Base-by-base conservation (phyloP, 176 grass and related monocot species). In the Triticum aestivum region DNA sequence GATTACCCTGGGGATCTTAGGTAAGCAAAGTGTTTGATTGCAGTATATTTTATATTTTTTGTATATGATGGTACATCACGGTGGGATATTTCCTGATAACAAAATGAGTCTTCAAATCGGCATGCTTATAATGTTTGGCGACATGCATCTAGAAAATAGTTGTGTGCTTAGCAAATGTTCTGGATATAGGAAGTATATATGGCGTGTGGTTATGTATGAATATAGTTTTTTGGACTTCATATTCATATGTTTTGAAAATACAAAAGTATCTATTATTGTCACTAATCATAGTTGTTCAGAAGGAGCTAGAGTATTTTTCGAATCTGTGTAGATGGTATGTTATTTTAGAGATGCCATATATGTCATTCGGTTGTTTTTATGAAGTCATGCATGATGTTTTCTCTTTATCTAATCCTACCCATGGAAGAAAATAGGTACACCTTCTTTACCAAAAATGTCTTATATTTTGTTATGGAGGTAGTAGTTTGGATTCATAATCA, bases 1-100 rank as follows among this genome's bases (percentile, higher is more conserved):
- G 96, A 98, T 88, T 98, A 98, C 56, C 74, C 90, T 51, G 84
- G 81, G 34, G 93, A 95, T 89, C 62, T 92, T 44, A 88, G 96
- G 96, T 98, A 92, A 82, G 75, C 52, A 80, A 84, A 79, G 42
- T 63, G 38, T 69, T 72, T 75, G 12, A 20, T 83, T 20, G n/a
- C 8, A 8, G 6, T 45, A 10, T 30, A 35, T 24, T 45, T 14
- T 30, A 30, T 30, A 1, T 83, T 41, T 17, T 78, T 18, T 78
- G 11, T 47, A 33, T 41, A 37, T 37, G 12, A 71, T 21, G 37
- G 17, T 77, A 76, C 23, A 15, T 69, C 72, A 62, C 12, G 20
- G 8, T 17, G 77, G 24, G 11, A 52, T 68, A 29, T 87, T 7
- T 82, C 63, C 59, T 24, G 7, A 45, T 17, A 29, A 20, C 41